These are phyloP conservation scores for Cyberlindnera misumaiensis DNA, from an alignment of 805 yeast species.

Conservation along the genomic window DNA sequence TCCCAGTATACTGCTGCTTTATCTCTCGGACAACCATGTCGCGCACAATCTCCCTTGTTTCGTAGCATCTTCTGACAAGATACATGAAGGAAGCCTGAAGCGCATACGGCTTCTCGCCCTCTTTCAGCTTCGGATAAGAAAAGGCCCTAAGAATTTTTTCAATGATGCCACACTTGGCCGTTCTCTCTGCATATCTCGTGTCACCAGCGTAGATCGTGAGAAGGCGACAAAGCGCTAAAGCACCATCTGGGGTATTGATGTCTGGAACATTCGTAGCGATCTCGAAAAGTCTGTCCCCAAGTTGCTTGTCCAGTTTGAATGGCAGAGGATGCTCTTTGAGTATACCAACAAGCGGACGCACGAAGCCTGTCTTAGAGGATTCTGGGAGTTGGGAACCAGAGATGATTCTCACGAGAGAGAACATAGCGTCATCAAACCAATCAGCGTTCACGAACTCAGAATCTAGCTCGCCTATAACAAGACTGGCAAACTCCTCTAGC, in stretches of 20 bases:
- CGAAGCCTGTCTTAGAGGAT: constrained; percentile 27
- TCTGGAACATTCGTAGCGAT: constrained; percentile 34
- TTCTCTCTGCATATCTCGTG: constrained; percentile 30
- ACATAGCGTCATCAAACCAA: constrained; percentile 56
- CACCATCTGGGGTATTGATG: constrained; percentile 38
- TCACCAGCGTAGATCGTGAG: constrained; percentile 47
- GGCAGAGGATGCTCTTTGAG: constrained; percentile 15
- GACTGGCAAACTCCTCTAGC: constrained; percentile 30
- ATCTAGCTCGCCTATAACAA: constrained; percentile 30
- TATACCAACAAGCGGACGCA: constrained; percentile 10
- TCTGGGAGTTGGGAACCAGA: constrained; percentile 45
- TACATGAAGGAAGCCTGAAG: constrained; percentile 44
- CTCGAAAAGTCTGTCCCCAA: constrained; percentile 33
- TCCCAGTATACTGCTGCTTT: constrained; percentile 32
- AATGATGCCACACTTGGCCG: constrained; percentile 43
- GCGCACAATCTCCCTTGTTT: constrained; percentile 44
- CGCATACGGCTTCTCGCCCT: constrained; percentile 31
- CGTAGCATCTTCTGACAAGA: constrained; percentile 65
- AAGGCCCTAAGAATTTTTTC: constrained; percentile 40
- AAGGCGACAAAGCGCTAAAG: constrained; percentile 47
- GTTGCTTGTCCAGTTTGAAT: constrained; percentile 18
- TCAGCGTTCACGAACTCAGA: constrained; percentile 34
- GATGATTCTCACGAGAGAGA: constrained; percentile 48
- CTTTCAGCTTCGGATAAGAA: constrained; percentile 23
- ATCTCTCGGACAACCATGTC: constrained; percentile 47